phyloP scores from a whole-genome alignment of 1,284 basidiomycete genomes.

The Volvariella surrecta region DNA sequence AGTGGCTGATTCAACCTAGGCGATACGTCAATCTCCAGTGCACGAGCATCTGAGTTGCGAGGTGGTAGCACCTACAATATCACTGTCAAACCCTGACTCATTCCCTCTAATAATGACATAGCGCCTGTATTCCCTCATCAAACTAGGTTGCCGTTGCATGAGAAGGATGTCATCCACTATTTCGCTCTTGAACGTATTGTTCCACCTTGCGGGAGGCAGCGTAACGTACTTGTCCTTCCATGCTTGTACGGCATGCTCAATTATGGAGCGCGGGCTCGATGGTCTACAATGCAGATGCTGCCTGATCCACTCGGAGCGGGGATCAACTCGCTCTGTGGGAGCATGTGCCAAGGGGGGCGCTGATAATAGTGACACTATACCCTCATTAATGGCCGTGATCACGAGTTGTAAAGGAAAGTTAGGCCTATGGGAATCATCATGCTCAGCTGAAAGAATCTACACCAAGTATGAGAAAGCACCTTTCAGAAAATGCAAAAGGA shows the following conservation, averaged over 20 bases:
- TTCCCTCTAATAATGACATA: slow-evolving; percentile 45
- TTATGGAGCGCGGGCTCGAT: slow-evolving; percentile 23
- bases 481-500: slow-evolving; percentile 24
- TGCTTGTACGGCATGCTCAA: slow-evolving; percentile 31
- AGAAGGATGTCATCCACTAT: slow-evolving; percentile 31
- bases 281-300: slow-evolving; percentile 17
- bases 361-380: slow-evolving; percentile 38
- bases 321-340: slow-evolving; percentile 10
- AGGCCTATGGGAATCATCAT: slow-evolving; percentile 18
- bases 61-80: slow-evolving; percentile 18
- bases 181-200: slow-evolving; percentile 29
- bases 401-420: slow-evolving; percentile 31
- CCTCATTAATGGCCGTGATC: slow-evolving; percentile 41
- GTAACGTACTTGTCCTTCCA: slow-evolving; percentile 31
- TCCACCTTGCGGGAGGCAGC: too few species aligned
- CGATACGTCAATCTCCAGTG: too few species aligned
- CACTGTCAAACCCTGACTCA: slow-evolving; percentile 7
- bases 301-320: slow-evolving; percentile 19
- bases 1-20: slow-evolving; percentile 31
- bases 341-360: slow-evolving; percentile 27
- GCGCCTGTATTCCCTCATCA: slow-evolving; percentile 51
- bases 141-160: slow-evolving; percentile 46
- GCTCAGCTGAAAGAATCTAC: not conserved
- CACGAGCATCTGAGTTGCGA: slow-evolving; percentile 1
- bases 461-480: slow-evolving; percentile 14